Percentiles rank a stretch among this genome's conserved stretches.
These are phyloP conservation scores for Cruciata laevipes DNA, from an alignment of 257 asterid genomes.

Conservation along the genomic window DNA sequence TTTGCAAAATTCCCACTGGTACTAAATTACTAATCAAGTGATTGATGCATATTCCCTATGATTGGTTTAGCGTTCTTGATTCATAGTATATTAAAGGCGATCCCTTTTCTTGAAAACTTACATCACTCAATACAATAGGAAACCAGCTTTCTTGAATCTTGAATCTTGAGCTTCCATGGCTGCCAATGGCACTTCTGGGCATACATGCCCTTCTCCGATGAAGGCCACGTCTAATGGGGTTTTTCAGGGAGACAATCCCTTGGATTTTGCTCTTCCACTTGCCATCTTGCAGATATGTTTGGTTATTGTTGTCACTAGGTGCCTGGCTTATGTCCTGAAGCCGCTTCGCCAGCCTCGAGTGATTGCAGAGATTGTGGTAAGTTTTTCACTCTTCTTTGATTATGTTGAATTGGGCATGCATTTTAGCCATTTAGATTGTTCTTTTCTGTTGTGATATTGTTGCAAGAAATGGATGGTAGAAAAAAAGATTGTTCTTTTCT, in stretches of 20 bases:
- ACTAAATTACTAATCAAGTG: not conserved
- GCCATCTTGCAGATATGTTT: slow-evolving; percentile 57
- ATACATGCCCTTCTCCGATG: slow-evolving; percentile 50
- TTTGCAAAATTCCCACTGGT: not conserved
- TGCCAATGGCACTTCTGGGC: slow-evolving; percentile 14
- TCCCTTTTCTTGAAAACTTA: slow-evolving; percentile 4
- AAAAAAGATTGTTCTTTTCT: not conserved
- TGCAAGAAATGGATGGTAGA: not conserved
- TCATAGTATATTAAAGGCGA: not conserved
- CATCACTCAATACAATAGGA: not conserved
- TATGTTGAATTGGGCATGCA: not conserved
- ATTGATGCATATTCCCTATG: not conserved
- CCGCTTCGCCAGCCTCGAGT: slow-evolving; percentile 81
- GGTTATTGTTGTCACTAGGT: slow-evolving; percentile 53
- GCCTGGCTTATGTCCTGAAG: slow-evolving; percentile 48
- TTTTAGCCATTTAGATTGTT: not conserved
- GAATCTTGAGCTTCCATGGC: slow-evolving; percentile 17
- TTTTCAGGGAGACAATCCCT: slow-evolving; percentile 74
- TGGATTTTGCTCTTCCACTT: slow-evolving; percentile 65
- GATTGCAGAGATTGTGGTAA: slow-evolving; percentile 67
- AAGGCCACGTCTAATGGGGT: slow-evolving; percentile 68
- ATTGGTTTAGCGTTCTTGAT: not conserved
- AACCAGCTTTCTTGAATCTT: not conserved
- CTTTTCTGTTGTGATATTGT: not conserved
- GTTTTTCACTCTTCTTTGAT: slow-evolving; percentile 18